Conservation (phyloP, 176 grass and related monocot species). For the Eremochloa ophiuroides region DNA sequence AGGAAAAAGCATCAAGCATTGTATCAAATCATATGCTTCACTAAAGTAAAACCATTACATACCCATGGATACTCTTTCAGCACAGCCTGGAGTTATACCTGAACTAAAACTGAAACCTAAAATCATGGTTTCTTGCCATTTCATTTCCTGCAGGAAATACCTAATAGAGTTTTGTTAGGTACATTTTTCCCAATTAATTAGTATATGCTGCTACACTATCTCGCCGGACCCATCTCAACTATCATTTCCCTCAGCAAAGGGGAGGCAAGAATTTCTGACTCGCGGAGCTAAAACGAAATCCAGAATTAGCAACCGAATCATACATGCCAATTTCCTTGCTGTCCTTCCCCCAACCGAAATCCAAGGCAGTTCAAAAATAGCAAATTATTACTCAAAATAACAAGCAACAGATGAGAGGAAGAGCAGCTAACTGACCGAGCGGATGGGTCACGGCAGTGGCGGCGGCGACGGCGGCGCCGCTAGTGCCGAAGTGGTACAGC, state of each 20-base stretch:
- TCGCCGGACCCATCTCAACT: background rate
- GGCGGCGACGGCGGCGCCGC: slow-evolving; percentile 66
- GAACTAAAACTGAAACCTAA: background rate
- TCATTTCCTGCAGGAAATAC: background rate
- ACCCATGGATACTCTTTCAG: background rate
- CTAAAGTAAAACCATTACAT: background rate
- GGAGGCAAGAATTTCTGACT: background rate
- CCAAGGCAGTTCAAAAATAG: background rate
- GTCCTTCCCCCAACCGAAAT: background rate
- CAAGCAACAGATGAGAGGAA: background rate
- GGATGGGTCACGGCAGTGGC: slow-evolving; percentile 82
- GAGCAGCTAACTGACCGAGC: slow-evolving; percentile 47
- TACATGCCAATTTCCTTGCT: background rate
- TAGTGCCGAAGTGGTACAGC: slow-evolving; percentile 63
- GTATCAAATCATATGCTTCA: background rate
- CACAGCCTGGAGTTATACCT: background rate
- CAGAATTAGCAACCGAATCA: background rate
- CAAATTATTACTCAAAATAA: background rate
- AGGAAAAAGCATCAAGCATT: background rate
- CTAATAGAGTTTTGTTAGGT: background rate
- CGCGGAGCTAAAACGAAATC: background rate
- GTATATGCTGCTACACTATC: background rate
- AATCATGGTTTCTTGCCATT: background rate
- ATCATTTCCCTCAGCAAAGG: background rate
- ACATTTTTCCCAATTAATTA: background rate